A percentile compares a stretch with the other conserved stretches of the same genome.
Conservation (phyloP, 1,284 basidiomycete genomes). For the Irpex sp. region DNA sequence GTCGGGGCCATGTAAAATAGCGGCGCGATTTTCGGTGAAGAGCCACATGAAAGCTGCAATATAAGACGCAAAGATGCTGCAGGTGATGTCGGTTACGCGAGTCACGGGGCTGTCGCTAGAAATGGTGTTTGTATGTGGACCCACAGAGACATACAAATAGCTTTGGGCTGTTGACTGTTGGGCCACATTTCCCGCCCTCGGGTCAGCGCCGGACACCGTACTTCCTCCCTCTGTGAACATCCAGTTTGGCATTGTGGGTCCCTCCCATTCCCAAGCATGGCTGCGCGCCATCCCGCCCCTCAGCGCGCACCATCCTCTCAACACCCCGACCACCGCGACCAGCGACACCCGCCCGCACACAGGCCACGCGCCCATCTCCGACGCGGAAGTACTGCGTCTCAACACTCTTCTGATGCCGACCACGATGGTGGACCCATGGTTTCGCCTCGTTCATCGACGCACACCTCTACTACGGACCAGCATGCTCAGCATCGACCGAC, state of each 20-base stretch:
- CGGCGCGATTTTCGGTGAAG: not conserved
- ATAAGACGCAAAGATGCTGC: not conserved
- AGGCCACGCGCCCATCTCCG: not conserved
- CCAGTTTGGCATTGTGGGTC: constrained; percentile 11
- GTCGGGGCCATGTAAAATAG: not conserved
- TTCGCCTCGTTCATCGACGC: not conserved
- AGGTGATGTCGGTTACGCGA: not conserved
- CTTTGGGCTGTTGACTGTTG: not conserved
- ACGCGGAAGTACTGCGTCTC: not conserved
- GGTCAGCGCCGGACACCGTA: constrained; percentile 3
- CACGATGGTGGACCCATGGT: not conserved
- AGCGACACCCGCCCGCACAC: not conserved
- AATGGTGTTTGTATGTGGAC: constrained; percentile 15
- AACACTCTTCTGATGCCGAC: not conserved
- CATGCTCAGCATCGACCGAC: not conserved
- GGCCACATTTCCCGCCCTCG: constrained; percentile 5
- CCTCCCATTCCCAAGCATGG: constrained; percentile 7
- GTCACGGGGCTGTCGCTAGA: constrained; percentile 4
- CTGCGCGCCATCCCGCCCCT: constrained; percentile 5
- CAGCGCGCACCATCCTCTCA: not conserved
- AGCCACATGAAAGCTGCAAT: not conserved
- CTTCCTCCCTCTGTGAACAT: constrained; percentile 2
- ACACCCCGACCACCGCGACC: not conserved
- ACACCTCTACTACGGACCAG: not conserved
- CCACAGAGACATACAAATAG: constrained; percentile 15